These are phyloP conservation scores for Fusarium graminum DNA, from an alignment of 2,329 filamentous ascomycete species.

Conservation along the genomic window DNA sequence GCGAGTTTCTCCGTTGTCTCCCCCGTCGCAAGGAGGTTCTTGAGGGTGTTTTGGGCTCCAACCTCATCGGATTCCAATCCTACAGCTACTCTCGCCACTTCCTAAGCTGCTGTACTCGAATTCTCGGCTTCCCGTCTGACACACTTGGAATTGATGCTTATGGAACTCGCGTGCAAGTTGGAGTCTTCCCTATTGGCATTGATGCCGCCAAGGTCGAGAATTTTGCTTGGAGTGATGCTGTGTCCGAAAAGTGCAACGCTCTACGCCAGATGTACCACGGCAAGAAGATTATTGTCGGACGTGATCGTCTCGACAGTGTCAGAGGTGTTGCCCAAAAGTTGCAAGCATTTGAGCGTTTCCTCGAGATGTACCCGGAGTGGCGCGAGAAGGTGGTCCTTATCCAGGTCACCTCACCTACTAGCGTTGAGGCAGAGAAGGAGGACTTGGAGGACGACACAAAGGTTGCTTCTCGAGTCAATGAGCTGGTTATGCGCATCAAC, in stretches of 20 bases:
- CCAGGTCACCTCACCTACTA: constrained; percentile 92
- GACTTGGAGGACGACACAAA: constrained; percentile 75
- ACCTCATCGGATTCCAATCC: constrained; percentile 95
- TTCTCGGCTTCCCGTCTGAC: constrained; percentile 91
- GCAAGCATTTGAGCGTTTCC: constrained; percentile 91
- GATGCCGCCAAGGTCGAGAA: constrained; percentile 84
- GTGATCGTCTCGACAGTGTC: constrained; percentile 93
- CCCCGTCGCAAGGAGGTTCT: constrained; percentile 90
- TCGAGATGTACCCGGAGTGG: constrained; percentile 93
- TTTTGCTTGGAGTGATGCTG: constrained; percentile 77
- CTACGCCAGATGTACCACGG: constrained; percentile 84
- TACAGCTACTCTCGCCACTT: constrained; percentile 97
- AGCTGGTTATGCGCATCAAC: constrained; percentile 92
- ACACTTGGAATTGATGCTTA: constrained; percentile 88
- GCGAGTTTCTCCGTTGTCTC: constrained; percentile 92
- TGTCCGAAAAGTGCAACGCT: constrained; percentile 78
- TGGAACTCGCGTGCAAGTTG: constrained; percentile 88
- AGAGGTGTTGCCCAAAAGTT: constrained; percentile 96
- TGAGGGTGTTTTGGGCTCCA: constrained; percentile 89
- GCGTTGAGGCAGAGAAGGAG: constrained; percentile 81
- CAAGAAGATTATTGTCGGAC: constrained; percentile 94
- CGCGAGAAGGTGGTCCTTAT: constrained; percentile 91
- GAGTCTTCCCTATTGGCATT: constrained; percentile 95
- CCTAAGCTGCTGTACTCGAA: constrained; percentile 90
- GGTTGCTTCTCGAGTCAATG: constrained; percentile 88